phyloP scores from a whole-genome alignment of 768 basidiomycete species.

The Coprinopsis marcescibilis region DNA sequence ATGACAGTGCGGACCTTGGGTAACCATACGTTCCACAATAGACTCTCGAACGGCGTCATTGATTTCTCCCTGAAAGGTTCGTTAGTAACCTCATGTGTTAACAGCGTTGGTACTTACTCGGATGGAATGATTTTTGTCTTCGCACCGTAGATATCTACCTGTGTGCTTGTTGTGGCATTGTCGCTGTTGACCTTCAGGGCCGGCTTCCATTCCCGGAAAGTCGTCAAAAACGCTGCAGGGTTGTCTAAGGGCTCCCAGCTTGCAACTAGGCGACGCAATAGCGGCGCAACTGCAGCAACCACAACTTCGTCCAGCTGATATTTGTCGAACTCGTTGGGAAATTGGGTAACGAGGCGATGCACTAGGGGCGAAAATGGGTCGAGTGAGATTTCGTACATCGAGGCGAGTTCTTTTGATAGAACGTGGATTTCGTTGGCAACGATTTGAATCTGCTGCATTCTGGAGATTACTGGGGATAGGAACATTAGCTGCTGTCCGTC shows the following conservation, averaged over 20 bases:
- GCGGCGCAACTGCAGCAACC: conserved; percentile 85
- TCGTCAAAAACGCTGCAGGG: conserved; percentile 58
- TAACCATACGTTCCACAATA: conserved; percentile 93
- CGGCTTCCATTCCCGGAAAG: conserved; percentile 64
- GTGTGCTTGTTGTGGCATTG: conserved; percentile 32
- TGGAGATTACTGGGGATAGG: conserved; percentile 60
- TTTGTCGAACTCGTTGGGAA: conserved; percentile 64
- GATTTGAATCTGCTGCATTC: conserved; percentile 71
- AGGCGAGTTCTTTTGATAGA: conserved; percentile 58
- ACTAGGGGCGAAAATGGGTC: conserved; percentile 70
- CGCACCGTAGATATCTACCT: conserved; percentile 57
- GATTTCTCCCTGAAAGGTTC: conserved; percentile 39
- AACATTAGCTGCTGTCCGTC: conserved; percentile 6
- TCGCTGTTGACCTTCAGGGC: conserved; percentile 59
- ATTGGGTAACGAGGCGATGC: conserved; percentile 65
- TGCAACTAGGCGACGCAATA: conserved; percentile 65
- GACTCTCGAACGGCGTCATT: conserved; percentile 95
- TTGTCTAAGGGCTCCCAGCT: conserved; percentile 82
- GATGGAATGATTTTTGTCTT: conserved; percentile 26
- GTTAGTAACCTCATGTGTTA: conserved; percentile 4
- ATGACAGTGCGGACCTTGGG: conserved; percentile 90
- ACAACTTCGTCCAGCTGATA: conserved; percentile 88
- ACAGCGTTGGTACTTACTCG: conserved; percentile 27
- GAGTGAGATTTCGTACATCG: conserved; percentile 65
- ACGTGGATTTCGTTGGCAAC: conserved; percentile 67